phyloP scores from a whole-genome alignment of 768 basidiomycete species.

The Russula sp. region DNA sequence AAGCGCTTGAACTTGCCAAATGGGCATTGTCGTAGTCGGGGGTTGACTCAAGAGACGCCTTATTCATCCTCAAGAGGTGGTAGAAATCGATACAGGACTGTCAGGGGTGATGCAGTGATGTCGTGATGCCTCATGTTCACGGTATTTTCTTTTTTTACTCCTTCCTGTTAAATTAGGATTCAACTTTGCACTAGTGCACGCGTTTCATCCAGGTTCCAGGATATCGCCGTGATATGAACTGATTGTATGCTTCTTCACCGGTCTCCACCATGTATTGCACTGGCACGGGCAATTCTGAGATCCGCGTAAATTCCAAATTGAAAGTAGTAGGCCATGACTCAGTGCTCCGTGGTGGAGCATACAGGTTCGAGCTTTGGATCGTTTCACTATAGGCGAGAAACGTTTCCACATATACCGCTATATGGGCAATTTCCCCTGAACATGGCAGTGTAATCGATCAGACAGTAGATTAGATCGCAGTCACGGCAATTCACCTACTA shows the following conservation, averaged over 20 bases:
- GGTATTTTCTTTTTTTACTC: not conserved
- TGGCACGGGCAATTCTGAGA: not conserved
- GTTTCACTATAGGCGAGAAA: not conserved
- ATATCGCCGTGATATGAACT: not conserved
- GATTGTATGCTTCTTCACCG: not conserved
- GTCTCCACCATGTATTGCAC: not conserved
- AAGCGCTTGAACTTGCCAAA: not conserved
- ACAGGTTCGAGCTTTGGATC: constrained; percentile 1
- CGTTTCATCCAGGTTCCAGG: not conserved
- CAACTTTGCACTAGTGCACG: not conserved
- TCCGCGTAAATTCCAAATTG: not conserved
- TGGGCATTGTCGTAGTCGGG: not conserved
- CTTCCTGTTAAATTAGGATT: not conserved
- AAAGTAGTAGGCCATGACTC: not conserved
- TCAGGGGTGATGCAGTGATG: not conserved
- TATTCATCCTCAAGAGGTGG: not conserved
- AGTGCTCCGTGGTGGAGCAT: not conserved
- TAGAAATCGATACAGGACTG: not conserved
- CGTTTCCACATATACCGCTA: not conserved
- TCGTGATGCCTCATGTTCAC: not conserved
- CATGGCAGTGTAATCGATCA: not conserved
- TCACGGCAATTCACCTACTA: no score
- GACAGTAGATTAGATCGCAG: not conserved
- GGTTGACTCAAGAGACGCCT: not conserved
- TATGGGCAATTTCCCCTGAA: not conserved